Percentiles rank a stretch among this genome's conserved stretches.
Conservation (phyloP, 805 yeast genomes). For the Zygosaccharomyces bisporus region DNA sequence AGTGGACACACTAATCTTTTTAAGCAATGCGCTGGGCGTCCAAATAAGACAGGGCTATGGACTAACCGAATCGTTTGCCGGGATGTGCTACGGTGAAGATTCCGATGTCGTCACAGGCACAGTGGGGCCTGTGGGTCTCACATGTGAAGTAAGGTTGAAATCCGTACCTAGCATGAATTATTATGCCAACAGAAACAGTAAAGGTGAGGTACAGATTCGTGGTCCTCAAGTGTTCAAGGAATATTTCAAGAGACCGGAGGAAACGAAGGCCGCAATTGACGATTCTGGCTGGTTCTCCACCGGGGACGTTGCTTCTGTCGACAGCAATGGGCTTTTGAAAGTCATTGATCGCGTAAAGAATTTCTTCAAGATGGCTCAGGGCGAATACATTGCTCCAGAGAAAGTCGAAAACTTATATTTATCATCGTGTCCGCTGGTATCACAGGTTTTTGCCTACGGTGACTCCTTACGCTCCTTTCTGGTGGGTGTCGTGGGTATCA, state of each 20-base stretch:
- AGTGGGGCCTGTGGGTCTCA: conserved; percentile 55
- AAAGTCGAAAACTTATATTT: conserved; percentile 64
- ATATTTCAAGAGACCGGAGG: conserved; percentile 55
- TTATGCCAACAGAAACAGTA: conserved; percentile 40
- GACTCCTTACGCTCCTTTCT: conserved; percentile 53
- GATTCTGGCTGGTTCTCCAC: conserved; percentile 62
- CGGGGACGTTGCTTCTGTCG: conserved; percentile 60
- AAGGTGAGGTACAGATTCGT: conserved; percentile 60
- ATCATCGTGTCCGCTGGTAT: conserved; percentile 46
- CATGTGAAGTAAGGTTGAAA: conserved; percentile 55
- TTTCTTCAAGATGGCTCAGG: conserved; percentile 65
- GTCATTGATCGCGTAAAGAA: conserved; percentile 76
- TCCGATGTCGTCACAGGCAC: conserved; percentile 49
- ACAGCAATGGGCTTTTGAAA: conserved; percentile 49
- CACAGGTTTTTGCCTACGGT: conserved; percentile 62
- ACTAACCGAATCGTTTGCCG: conserved; percentile 69
- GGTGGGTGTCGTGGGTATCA: conserved; percentile 62
- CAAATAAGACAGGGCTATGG: conserved; percentile 72
- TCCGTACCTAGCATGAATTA: conserved; percentile 65
- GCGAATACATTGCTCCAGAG: conserved; percentile 72
- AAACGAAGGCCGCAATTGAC: conserved; percentile 50
- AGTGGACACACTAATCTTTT: conserved; percentile 54
- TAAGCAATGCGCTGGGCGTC: conserved; percentile 57
- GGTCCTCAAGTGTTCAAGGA: conserved; percentile 60
- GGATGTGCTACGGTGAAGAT: conserved; percentile 44